phyloP scores from a whole-genome alignment of 257 asterid genomes.

The Thymus quinquecostatus region DNA sequence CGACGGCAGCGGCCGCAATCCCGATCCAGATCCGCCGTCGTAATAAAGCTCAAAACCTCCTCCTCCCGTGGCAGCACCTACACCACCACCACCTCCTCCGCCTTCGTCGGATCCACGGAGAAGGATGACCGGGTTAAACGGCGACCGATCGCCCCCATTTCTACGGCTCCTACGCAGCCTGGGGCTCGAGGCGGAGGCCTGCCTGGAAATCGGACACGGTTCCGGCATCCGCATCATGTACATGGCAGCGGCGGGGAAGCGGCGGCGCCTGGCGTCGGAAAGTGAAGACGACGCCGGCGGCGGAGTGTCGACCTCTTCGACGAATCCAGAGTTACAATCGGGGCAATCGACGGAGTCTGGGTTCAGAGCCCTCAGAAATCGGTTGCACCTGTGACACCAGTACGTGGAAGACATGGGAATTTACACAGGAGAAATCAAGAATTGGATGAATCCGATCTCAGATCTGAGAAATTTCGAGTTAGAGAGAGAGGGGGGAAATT shows the following conservation, averaged over 20 bases:
- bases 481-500: background rate
- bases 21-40: slow-evolving; percentile 88
- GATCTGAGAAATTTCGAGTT: slow-evolving; percentile 19
- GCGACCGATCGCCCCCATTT: slow-evolving; percentile 74
- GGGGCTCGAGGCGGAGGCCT: slow-evolving; percentile 54
- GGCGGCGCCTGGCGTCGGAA: slow-evolving; percentile 63
- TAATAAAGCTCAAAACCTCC: slow-evolving; percentile 74
- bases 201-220: slow-evolving; percentile 38
- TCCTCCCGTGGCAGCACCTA: slow-evolving; percentile 42
- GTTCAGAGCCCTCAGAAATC: slow-evolving; percentile 55
- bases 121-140: slow-evolving; percentile 85
- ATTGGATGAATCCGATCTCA: background rate
- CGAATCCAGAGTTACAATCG: slow-evolving; percentile 70
- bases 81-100: slow-evolving; percentile 31
- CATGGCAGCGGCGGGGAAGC: slow-evolving; percentile 70
- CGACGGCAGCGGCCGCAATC: slow-evolving; percentile 71
- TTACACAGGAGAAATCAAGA: background rate
- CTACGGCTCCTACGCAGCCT: slow-evolving; percentile 68
- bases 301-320: slow-evolving; percentile 65
- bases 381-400: slow-evolving; percentile 83
- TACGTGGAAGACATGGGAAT: slow-evolving; percentile 56
- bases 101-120: slow-evolving; percentile 68
- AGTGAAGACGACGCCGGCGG: slow-evolving; percentile 46
- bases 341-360: slow-evolving; percentile 66
- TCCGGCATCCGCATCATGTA: slow-evolving; percentile 51